Percentiles rank a stretch among this genome's conserved stretches.
Evolutionary conservation across 2,329 filamentous ascomycete genomes (phyloP).

Genomic region (Trichoderma endophyticum): DNA sequence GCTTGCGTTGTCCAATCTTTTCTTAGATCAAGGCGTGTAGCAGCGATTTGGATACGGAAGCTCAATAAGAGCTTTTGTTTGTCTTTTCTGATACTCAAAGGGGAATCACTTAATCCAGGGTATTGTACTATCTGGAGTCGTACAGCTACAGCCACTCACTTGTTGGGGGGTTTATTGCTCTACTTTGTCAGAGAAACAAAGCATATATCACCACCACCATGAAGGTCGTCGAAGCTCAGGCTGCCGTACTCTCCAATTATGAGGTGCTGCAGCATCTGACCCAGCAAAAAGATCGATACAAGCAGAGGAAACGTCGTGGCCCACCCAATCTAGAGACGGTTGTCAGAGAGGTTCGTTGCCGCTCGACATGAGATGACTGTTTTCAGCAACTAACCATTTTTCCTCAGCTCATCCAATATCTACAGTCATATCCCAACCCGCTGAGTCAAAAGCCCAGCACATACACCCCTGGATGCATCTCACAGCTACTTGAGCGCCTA

Average conservation of each 20-base stretch:
- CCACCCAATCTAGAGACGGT: slow-evolving; percentile 59
- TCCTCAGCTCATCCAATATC: slow-evolving; percentile 57
- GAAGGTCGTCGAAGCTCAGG: slow-evolving; percentile 71
- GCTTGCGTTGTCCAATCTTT: slow-evolving; percentile 6
- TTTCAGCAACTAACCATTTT: not conserved
- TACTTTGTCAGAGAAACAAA: not conserved
- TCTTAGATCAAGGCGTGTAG: not conserved
- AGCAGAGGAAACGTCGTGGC: slow-evolving; percentile 48
- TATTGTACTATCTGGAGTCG: not conserved
- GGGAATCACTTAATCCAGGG: not conserved
- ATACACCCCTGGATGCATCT: slow-evolving; percentile 53
- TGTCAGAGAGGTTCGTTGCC: slow-evolving; percentile 57
- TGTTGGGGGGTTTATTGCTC: not conserved
- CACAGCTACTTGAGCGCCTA: slow-evolving; percentile 52
- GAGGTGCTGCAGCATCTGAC: slow-evolving; percentile 67
- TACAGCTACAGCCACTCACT: not conserved
- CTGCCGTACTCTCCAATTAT: slow-evolving; percentile 67
- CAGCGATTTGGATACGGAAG: not conserved
- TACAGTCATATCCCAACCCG: slow-evolving; percentile 53
- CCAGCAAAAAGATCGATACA: slow-evolving; percentile 53
- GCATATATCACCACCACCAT: slow-evolving; percentile 35
- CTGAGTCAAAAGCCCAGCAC: slow-evolving; percentile 52
- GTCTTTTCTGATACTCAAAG: not conserved
- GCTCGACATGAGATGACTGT: not conserved
- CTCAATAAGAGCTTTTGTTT: not conserved